Conservation (phyloP, 2,329 filamentous ascomycete genomes). For the Cryphonectria radicalis region DNA sequence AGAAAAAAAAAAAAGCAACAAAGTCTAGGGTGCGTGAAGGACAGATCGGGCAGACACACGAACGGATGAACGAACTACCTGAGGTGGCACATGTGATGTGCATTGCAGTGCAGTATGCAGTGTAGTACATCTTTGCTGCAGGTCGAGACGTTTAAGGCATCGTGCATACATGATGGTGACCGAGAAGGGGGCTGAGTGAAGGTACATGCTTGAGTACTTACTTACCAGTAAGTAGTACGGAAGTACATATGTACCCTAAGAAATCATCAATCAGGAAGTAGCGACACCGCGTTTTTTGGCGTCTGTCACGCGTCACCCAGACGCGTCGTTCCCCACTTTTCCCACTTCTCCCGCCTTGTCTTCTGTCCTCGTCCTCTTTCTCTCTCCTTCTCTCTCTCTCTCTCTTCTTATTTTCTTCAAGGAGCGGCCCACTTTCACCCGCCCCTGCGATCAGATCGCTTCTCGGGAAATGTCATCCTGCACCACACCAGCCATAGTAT, state of each 20-base stretch:
- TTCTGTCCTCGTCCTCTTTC: not conserved
- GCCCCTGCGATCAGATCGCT: conserved; percentile 9
- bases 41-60: conserved; percentile 3
- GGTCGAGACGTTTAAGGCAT: not conserved
- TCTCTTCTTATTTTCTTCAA: not conserved
- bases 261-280: not conserved
- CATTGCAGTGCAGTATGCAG: not conserved
- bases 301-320: conserved; percentile 28
- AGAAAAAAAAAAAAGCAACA: not conserved
- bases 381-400: not conserved
- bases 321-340: conserved; percentile 13
- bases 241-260: not conserved
- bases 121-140: not conserved
- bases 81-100: not conserved
- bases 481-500: conserved; percentile 6
- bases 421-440: not conserved
- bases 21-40: not conserved
- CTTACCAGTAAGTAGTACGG: too few species aligned
- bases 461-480: not conserved
- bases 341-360: not conserved
- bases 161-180: not conserved
- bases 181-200: not conserved
- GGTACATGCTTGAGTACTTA: too few species aligned
- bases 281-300: conserved; percentile 32
- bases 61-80: not conserved